Base-by-base conservation (phyloP, 176 grass and related monocot species). In the Saccharum officinarum region DNA sequence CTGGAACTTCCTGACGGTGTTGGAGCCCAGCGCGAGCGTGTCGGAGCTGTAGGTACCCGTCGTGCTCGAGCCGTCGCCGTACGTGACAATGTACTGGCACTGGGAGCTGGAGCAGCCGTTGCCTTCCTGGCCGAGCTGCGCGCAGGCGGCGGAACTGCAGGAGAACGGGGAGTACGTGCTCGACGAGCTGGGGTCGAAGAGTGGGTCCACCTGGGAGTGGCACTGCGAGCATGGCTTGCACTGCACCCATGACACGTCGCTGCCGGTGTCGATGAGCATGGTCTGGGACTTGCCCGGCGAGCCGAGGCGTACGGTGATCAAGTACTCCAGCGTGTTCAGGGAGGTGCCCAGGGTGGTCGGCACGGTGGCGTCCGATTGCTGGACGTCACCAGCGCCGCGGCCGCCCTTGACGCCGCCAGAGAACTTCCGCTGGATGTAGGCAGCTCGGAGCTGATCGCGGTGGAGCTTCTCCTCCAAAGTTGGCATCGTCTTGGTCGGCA, bases 241-340 rank as follows among this genome's bases (percentile, higher is more conserved):
- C 67, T 95, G 94, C 80, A 95, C 90, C 94, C 94, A 95, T 2
- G 94, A 93, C 67, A 95, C 86, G 60, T 95, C 91, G 79, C 91
- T 95, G 77, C 88, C 94, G n/a, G 86, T 91, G 94, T 95, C 94
- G 33, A 95, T 91, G 77, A 65, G 46, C 73, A 95, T 46, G 4
- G 67, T 82, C 78, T 83, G 89, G 39, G 62, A 44, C 71, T 40
- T 79, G 4, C n/a, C 72, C 17, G 88, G 91, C 44, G 88, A 87
- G 31, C 93, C 93, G 25, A 95, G 20, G 1, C 73, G 31, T 9
- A 92, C 80, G 33, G 88, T 66, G 41, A 92, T 85, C 20, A 95
- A 36, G 71, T 95, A 95, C 73, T 95, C 87, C 63, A 89, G 47
- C 17, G 88, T 92, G 76, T 84, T 15, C 55, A 91, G 63, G 7